Evolutionary conservation across 352 stramenopile species (phyloP), one percentile per base, ranked within the genome.

Genomic region (Pythium scleroteichum): DNA sequence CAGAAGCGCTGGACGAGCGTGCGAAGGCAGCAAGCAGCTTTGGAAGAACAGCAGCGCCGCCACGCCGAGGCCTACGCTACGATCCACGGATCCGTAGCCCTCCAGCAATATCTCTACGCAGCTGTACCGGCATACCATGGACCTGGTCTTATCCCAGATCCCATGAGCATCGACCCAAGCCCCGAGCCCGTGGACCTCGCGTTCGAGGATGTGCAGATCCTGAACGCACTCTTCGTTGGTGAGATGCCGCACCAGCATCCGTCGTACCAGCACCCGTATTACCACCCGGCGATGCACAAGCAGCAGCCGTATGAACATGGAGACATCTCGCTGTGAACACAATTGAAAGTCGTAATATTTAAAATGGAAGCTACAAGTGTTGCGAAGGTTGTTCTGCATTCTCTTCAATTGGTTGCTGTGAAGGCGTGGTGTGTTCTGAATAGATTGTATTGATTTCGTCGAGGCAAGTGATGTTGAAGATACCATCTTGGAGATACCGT

Each of bases 1-100:
- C 57, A 63, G 33, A 61, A 61, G 27, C 53, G 53, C 19, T 61
- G 53, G 53, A 61, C 12, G 16, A 47, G 53, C 16, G 39, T 61
- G 41, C 53, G 53, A 7, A 40, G 53, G 8, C 26, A 51, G 19
- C 53, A 61, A 16, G 40, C 53, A 8, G 29, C 29, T 10, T 2
- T 26, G 8, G 52, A 59, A 20, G 41, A 50, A 14, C 38, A 49
- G 24, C 24, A 29, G 39, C 41, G 39, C 17, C 52, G 17, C 16
- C 16, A 40, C 8, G 23, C 39, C 26, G 38, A 40, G 23, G 24
- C 24, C 5, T 40, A 29, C 24, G 17, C 38, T 9, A 22, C 49
- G 0, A 22, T 26, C 16, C 49, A 24, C 20, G 29, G n/a, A 22
- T 4, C 5, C 10, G 2, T 7, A 12, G 20, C 16, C 4, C 10